Evolutionary conservation across 176 grass and related monocot genomes (phyloP), one percentile per base, ranked within the genome.

Genomic region (Paspalum vaginatum): DNA sequence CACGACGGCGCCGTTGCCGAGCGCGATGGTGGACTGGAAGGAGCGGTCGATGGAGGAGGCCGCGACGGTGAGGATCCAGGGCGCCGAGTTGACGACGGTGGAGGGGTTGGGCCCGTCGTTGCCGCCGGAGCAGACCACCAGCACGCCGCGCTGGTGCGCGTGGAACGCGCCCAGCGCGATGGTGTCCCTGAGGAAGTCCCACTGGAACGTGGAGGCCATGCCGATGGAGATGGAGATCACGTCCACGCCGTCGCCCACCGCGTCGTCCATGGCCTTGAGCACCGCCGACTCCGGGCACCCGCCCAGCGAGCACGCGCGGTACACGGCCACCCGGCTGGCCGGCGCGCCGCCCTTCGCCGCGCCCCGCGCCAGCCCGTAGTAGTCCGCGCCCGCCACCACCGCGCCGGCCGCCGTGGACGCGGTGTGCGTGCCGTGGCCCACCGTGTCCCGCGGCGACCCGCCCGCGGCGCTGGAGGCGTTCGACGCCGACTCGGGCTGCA

Each of bases 201-300:
- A 70, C 81, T 94, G 90, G 79, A 98, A 91, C 26, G 68, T 78
- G 53, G 95, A 98, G 84, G 86, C 89, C 88, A 91, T 95, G 76
- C 95, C 95, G 61, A 98, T 84, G 51, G 95, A 98, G 79, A 98
- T 89, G 47, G 95, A 98, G 52, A 98, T 69, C 47, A 98, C 87
- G 85, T 98, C 92, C 12, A 93, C 95, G 14, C 92, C 92, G 79
- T 98, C 95, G 66, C 79, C 85, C 75, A 98, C 88, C 51, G 95
- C 92, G 85, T 98, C 95, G 69, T 98, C 95, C 1, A 98, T 87
- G 18, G 90, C 95, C 85, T 95, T 98, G 5, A 98, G 81, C 39
- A 98, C 56, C 4, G 90, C 85, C 20, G 95, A 95, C 71, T 75
- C n/a, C 14, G 95, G 62, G 40, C 95, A 98, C 75, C 95, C 95